These are phyloP conservation scores for Solanum sejunctum DNA, from an alignment of 257 asterid genomes.

Conservation along the genomic window DNA sequence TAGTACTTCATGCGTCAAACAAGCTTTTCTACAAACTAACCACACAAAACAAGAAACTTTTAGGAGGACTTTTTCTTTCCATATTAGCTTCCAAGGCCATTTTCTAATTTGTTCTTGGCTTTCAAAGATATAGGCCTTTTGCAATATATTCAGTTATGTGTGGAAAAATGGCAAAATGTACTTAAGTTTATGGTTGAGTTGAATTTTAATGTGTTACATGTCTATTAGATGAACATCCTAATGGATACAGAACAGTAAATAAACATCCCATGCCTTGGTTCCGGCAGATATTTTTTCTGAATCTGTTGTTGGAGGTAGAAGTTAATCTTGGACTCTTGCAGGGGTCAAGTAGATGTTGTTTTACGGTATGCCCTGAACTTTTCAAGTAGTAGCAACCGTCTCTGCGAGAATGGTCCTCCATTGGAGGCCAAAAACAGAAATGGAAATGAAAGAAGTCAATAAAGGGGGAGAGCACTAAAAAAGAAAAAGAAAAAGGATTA, in stretches of 20 bases:
- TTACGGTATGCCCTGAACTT: not conserved
- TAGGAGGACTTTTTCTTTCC: too few relatives aligned
- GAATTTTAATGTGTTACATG: not conserved
- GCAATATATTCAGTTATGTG: not conserved
- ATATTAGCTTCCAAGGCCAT: too few relatives aligned
- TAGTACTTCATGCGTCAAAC: too few relatives aligned
- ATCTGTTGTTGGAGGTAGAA: not conserved
- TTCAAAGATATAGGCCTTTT: not conserved
- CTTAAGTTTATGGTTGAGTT: not conserved
- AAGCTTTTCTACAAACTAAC: too few relatives aligned
- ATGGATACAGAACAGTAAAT: not conserved
- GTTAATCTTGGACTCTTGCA: not conserved
- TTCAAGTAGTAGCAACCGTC: not conserved
- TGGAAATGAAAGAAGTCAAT: not conserved
- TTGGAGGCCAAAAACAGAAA: not conserved
- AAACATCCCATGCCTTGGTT: not conserved
- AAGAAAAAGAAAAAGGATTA: not conserved
- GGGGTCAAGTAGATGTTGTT: not conserved
- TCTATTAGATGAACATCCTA: not conserved
- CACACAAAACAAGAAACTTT: too few relatives aligned
- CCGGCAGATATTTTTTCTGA: not conserved
- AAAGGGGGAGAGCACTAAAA: not conserved
- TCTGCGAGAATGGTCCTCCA: not conserved
- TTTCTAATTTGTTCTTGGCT: too few relatives aligned
- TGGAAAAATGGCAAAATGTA: not conserved